phyloP scores from a whole-genome alignment of 2,329 filamentous ascomycete genomes.

The Paraphaeosphaeria sporulosa region DNA sequence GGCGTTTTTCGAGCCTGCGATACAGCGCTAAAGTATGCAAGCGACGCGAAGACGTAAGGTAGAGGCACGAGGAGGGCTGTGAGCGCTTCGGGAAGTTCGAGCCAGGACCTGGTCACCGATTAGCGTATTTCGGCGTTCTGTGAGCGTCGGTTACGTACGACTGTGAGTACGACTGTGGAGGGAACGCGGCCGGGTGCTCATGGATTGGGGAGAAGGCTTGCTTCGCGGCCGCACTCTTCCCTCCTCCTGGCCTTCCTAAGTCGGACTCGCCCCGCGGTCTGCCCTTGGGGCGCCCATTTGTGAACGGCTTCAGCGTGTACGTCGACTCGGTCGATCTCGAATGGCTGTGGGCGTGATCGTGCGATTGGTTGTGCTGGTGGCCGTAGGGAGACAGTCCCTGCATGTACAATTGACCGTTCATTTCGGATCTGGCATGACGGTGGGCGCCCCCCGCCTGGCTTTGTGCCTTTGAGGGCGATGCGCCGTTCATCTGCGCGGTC shows the following conservation, averaged over 20 bases:
- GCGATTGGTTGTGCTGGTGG: slow-evolving; percentile 35
- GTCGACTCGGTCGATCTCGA: slow-evolving; percentile 38
- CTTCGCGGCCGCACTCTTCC: slow-evolving; percentile 30
- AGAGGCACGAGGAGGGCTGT: slow-evolving; percentile 60
- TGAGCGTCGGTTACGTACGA: slow-evolving; percentile 28
- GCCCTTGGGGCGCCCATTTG: slow-evolving; percentile 39
- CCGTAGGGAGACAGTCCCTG: slow-evolving; percentile 39
- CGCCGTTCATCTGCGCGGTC: slow-evolving; percentile 25
- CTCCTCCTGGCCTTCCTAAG: slow-evolving; percentile 47
- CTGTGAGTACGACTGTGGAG: slow-evolving; percentile 34
- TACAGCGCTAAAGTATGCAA: slow-evolving; percentile 50
- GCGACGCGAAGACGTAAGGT: slow-evolving; percentile 57
- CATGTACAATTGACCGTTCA: slow-evolving; percentile 47
- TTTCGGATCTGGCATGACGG: slow-evolving; percentile 40
- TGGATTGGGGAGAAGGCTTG: slow-evolving; percentile 47
- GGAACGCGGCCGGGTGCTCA: slow-evolving; percentile 31
- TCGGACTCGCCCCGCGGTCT: slow-evolving; percentile 56
- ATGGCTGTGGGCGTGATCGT: slow-evolving; percentile 32
- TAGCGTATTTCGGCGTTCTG: slow-evolving; percentile 1
- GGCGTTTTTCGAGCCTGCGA: slow-evolving; percentile 26
- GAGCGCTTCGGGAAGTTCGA: slow-evolving; percentile 55
- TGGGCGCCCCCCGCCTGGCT: slow-evolving; percentile 29
- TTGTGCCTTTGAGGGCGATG: slow-evolving; percentile 33
- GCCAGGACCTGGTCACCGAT: slow-evolving; percentile 37
- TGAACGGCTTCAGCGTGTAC: slow-evolving; percentile 40